Conservation (phyloP, 2,329 filamentous ascomycete species). For the Ophiostoma australiae region DNA sequence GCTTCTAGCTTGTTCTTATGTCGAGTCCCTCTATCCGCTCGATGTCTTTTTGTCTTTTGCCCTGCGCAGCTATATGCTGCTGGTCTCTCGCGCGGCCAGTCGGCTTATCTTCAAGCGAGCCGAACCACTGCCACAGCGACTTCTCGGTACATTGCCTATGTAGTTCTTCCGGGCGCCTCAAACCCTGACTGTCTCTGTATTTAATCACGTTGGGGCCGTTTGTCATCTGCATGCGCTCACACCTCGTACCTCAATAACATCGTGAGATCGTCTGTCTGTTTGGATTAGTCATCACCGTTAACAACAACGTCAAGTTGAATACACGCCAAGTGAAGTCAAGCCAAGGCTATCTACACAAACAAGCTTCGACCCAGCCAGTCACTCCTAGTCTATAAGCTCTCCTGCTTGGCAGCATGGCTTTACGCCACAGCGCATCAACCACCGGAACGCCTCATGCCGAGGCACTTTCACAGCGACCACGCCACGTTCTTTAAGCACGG, state of each 20-base stretch:
- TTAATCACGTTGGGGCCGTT: neutral
- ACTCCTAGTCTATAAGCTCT: neutral
- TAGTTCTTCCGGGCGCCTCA: neutral
- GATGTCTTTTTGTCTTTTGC: neutral
- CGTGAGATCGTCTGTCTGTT: neutral
- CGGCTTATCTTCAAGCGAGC: neutral
- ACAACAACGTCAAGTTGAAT: neutral
- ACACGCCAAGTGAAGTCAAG: neutral
- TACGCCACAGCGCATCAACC: neutral
- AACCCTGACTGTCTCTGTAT: neutral
- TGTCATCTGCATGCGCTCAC: no score
- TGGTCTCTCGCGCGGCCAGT: neutral
- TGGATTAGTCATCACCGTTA: neutral
- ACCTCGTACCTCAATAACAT: neutral
- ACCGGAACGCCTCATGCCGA: slow-evolving; percentile 1
- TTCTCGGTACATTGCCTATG: neutral
- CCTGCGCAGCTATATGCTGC: neutral
- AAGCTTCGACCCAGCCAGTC: neutral
- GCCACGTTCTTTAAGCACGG: neutral
- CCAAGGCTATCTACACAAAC: neutral
- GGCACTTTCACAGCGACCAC: neutral
- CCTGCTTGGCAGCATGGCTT: neutral
- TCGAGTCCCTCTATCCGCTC: neutral
- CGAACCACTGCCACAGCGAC: neutral
- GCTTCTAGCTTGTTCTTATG: neutral